Evolutionary conservation across 192 early-diverging fungal species (phyloP).

Genomic region (Backusella sp.): DNA sequence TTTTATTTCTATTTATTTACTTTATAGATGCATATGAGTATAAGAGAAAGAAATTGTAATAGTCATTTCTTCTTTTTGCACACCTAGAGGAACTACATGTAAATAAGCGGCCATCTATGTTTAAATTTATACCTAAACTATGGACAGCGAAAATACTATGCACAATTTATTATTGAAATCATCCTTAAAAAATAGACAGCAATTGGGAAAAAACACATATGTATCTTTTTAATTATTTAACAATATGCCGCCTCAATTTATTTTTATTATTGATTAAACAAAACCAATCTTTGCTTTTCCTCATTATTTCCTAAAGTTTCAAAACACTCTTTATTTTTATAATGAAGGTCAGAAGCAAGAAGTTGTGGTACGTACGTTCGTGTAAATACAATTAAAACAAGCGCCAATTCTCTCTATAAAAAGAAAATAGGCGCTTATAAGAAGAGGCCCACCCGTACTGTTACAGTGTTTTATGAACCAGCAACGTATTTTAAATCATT

Average conservation of each 20-base stretch:
- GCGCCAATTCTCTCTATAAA: not conserved
- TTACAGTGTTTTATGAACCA: not conserved
- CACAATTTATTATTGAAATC: not conserved
- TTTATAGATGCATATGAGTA: not conserved
- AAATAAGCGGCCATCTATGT: not conserved
- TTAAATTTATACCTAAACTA: not conserved
- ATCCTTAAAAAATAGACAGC: not conserved
- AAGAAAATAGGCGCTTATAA: not conserved
- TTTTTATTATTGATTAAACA: not conserved
- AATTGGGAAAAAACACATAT: not conserved
- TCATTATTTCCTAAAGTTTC: conserved; percentile 4
- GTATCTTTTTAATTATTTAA: not conserved
- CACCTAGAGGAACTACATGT: not conserved
- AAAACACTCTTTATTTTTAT: not conserved
- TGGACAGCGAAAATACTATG: not conserved
- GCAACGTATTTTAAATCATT: not conserved
- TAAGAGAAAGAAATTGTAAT: not conserved
- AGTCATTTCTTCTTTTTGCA: not conserved
- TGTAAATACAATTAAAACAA: not conserved
- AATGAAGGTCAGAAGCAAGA: not conserved
- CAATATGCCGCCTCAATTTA: not conserved
- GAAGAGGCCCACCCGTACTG: not conserved
- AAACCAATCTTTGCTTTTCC: conserved; percentile 1
- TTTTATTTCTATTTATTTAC: not conserved
- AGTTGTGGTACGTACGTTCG: not conserved